Evolutionary conservation across 75 land plant genomes (phyloP), one percentile per base, ranked within the genome.

Genomic region (Chamaecyparis obtusa): DNA sequence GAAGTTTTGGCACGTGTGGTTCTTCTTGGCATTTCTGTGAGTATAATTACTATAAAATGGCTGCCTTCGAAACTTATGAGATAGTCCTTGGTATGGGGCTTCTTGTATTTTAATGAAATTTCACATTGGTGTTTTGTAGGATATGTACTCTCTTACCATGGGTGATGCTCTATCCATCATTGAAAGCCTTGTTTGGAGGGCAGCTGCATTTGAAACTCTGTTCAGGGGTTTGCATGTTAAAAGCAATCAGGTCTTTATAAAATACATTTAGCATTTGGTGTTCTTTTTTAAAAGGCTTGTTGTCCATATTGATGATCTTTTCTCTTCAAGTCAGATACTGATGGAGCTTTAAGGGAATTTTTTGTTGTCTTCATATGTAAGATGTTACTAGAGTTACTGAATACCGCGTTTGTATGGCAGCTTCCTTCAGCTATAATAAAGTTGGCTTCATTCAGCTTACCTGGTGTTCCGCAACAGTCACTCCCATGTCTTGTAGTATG

Each of bases 1-100:
- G 92, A 91, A 51, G 87, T 90, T 24, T 85, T 91, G 69, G 92
- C 92, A 76, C 92, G 92, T 41, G 43, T 91, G 76, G 85, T 91
- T 35, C 85, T 91, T 35, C 87, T 91, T 88, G 92, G 91, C 27
- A 91, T 91, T 48, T 87, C 91, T 55, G 91, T 90, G 86, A 89
- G 91, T 90, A 44, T 44, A 44, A 44, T 44, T 44, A 55, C 46
- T 33, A 9, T 5, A 11, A n/a, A 33, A 69, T 54, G 0, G 7
- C 9, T 46, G 35, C 72, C 35, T 3, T 71, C 21, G 37, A 14
- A 75, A 32, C 55, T 49, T 55, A 51, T 51, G 39, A 43, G 72
- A 0, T 84, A 19, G 0, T 83, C 41, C 41, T 48, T 44, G 51
- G 13, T 27, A 2, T 44, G 7, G 2, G 83, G 83, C 21, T 19